Conservation (phyloP, 1,284 basidiomycete genomes). For the Tremellales sp. region DNA sequence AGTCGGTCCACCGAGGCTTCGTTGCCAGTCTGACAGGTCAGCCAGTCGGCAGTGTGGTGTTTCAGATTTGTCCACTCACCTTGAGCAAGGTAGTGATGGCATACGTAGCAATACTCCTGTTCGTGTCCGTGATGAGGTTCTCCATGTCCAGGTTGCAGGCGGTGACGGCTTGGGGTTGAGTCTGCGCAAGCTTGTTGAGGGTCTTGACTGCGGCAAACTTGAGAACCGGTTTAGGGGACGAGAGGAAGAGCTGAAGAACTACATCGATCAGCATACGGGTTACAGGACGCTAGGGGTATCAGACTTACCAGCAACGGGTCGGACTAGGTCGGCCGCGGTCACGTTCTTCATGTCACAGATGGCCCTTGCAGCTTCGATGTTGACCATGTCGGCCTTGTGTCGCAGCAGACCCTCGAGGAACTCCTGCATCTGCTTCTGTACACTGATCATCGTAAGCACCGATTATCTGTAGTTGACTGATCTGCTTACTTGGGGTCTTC, state of each 20-base stretch:
- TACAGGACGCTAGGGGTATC: not conserved
- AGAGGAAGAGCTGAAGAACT: conserved; percentile 90
- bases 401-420: conserved; percentile 91
- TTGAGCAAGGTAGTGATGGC: conserved; percentile 98
- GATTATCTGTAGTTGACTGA: not conserved
- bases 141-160: conserved; percentile 97
- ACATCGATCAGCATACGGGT: conserved; percentile 6
- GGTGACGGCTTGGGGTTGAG: conserved; percentile 79
- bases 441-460: conserved; percentile 51
- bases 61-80: conserved; percentile 50
- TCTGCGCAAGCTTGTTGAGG: conserved; percentile 78
- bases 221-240: conserved; percentile 86
- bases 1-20: conserved; percentile 97
- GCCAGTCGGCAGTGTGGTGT: conserved; percentile 52
- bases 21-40: conserved; percentile 74
- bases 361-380: conserved; percentile 94
- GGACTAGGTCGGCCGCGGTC: conserved; percentile 69
- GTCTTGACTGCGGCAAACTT: conserved; percentile 98
- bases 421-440: conserved; percentile 89
- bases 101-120: conserved; percentile 95
- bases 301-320: conserved; percentile 75
- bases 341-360: conserved; percentile 95
- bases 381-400: conserved; percentile 99
- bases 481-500: conserved; percentile 87
- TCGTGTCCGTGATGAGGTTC: conserved; percentile 92